These are phyloP conservation scores for Penicillium odoratum DNA, from an alignment of 495 filamentous ascomycete genomes.

Conservation along the genomic window DNA sequence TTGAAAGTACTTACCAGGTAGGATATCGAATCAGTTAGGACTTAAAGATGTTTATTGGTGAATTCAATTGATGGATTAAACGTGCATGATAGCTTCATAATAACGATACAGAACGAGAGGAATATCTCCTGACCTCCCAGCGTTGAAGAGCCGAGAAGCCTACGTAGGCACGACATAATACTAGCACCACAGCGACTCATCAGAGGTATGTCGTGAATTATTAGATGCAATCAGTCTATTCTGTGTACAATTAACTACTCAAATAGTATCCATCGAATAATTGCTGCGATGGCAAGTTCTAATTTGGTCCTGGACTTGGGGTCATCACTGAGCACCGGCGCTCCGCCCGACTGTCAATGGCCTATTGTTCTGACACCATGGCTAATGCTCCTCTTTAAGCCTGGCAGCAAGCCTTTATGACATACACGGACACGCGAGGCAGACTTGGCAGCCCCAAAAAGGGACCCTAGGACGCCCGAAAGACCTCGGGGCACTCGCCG, in stretches of 20 bases:
- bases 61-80: no score
- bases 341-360: neutral
- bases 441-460: neutral
- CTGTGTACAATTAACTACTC: no score
- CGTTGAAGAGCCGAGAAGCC: no score
- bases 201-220: no score
- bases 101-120: no score
- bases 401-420: neutral
- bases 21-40: neutral
- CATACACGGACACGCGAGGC: neutral
- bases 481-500: neutral
- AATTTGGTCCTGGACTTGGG: neutral
- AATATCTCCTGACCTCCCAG: no score
- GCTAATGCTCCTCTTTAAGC: neutral
- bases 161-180: no score
- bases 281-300: neutral
- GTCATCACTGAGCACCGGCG: neutral
- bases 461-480: neutral
- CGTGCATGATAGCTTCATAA: no score
- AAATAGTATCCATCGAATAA: neutral
- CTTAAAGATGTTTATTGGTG: neutral
- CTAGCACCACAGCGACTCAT: no score
- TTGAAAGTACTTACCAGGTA: neutral
- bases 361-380: neutral
- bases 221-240: no score